Conservation (phyloP, 768 basidiomycete genomes). For the Leccinum sublutescens region DNA sequence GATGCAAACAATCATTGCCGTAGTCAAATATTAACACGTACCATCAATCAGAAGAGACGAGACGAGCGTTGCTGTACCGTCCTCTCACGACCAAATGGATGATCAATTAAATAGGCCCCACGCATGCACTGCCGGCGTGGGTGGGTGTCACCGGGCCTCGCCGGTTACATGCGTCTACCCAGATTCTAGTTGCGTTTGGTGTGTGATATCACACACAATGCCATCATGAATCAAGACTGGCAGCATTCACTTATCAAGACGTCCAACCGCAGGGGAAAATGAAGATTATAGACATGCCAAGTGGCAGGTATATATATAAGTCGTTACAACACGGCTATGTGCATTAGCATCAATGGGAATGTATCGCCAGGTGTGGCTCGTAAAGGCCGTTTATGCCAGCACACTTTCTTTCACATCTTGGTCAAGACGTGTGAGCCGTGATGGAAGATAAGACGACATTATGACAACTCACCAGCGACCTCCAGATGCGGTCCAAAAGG, state of each 20-base stretch:
- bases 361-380: not conserved
- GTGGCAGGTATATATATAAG: not conserved
- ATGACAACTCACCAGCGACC: slow-evolving; percentile 61
- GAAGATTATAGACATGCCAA: not conserved
- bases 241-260: not conserved
- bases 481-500: slow-evolving; percentile 69
- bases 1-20: not conserved
- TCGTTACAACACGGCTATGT: slow-evolving; percentile 5
- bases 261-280: not conserved
- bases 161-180: not conserved
- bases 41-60: no score
- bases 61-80: no score
- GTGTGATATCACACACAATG: not conserved
- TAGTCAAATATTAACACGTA: not conserved
- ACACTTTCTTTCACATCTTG: slow-evolving; percentile 22
- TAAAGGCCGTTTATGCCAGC: not conserved
- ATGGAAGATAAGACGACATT: not conserved
- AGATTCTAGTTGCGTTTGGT: not conserved
- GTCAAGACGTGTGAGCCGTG: not conserved
- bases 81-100: not conserved
- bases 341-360: not conserved
- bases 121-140: not conserved
- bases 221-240: not conserved
- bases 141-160: not conserved
- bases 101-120: not conserved